phyloP scores from a whole-genome alignment of 176 grass and related monocot species.

The Zea luxurians region DNA sequence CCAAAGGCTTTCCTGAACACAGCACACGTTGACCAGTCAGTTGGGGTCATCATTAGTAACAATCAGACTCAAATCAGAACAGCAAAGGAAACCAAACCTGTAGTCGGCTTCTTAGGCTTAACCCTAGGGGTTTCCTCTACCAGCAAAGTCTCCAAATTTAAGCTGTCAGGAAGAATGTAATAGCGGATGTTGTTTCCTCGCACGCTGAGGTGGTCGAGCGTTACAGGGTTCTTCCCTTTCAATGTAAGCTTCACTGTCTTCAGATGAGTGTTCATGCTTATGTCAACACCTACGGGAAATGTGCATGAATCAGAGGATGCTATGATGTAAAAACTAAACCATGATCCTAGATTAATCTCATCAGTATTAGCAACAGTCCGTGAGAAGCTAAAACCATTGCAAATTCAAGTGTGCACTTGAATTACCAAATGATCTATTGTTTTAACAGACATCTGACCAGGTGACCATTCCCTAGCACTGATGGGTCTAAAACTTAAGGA shows the following conservation, averaged over 20 bases:
- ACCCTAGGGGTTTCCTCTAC: conserved; percentile 88
- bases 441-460: background rate
- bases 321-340: background rate
- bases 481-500: background rate
- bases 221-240: conserved; percentile 90
- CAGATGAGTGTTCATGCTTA: too few species aligned
- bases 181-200: conserved; percentile 95
- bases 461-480: background rate
- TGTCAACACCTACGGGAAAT: conserved; percentile 68
- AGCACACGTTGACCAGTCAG: conserved; percentile 13
- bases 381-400: background rate
- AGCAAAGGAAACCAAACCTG: conserved; percentile 42
- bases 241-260: conserved; percentile 45
- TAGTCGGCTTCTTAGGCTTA: conserved; percentile 78
- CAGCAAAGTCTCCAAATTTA: conserved; percentile 87
- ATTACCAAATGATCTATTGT: background rate
- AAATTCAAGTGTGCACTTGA: background rate
- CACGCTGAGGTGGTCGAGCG: conserved; percentile 83
- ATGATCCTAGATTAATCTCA: background rate
- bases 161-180: conserved; percentile 91
- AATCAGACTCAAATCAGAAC: background rate
- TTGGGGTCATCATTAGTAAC: background rate
- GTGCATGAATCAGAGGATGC: conserved; percentile 19
- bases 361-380: background rate
- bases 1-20: conserved; percentile 67